phyloP scores from a whole-genome alignment of 2,329 filamentous ascomycete genomes.

The Cladosporium sp. region DNA sequence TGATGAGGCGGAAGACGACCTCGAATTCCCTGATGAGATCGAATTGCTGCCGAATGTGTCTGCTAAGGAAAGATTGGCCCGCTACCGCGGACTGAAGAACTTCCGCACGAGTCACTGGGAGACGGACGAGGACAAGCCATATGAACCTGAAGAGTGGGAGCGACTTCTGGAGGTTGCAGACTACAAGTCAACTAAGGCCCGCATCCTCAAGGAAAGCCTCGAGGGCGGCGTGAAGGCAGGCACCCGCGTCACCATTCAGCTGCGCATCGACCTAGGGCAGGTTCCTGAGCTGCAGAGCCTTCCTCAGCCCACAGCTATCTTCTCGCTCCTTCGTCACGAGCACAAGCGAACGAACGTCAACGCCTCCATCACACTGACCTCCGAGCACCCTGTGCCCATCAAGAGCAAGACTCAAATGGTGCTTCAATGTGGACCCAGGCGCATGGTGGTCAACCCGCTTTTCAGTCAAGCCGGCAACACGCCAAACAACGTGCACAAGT shows the following conservation, averaged over 20 bases:
- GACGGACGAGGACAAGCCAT: slow-evolving; percentile 75
- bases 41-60: slow-evolving; percentile 85
- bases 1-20: slow-evolving; percentile 80
- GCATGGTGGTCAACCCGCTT: slow-evolving; percentile 82
- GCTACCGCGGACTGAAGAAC: slow-evolving; percentile 90
- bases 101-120: slow-evolving; percentile 85
- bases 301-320: slow-evolving; percentile 64
- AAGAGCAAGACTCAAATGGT: slow-evolving; percentile 91
- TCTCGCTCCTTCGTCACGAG: slow-evolving; percentile 88
- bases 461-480: slow-evolving; percentile 88
- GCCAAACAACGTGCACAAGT: slow-evolving; percentile 96
- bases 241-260: slow-evolving; percentile 74
- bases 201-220: slow-evolving; percentile 73
- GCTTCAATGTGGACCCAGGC: slow-evolving; percentile 82
- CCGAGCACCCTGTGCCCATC: slow-evolving; percentile 69
- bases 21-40: slow-evolving; percentile 95
- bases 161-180: slow-evolving; percentile 82
- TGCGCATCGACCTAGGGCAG: slow-evolving; percentile 47
- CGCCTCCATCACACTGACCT: slow-evolving; percentile 80
- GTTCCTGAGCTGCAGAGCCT: slow-evolving; percentile 52
- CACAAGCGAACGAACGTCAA: slow-evolving; percentile 90
- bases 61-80: slow-evolving; percentile 76
- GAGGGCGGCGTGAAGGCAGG: slow-evolving; percentile 84
- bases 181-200: slow-evolving; percentile 78
- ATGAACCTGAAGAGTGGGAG: slow-evolving; percentile 87